Base-by-base conservation (phyloP, 129 eudicot species). In the Ambrosia artemisiifolia region DNA sequence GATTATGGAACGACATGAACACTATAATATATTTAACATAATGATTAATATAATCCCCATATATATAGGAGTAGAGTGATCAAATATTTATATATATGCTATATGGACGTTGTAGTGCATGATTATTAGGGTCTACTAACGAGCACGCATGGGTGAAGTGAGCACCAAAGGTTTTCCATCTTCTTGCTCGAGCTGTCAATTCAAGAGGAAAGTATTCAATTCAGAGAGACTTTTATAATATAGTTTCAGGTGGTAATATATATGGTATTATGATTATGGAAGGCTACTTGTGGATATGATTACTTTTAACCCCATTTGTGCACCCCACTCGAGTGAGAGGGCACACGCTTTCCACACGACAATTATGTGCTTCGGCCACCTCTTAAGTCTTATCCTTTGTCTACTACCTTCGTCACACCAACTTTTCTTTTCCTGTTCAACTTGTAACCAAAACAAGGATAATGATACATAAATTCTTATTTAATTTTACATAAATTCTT, bases 311-410 rank as follows among this genome's bases (percentile, higher is more conserved):
- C 83, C 90, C 73, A 82, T 86, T 82, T 73, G 63, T 85, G 89
- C 90, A 86, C 88, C 95, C 92, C 94, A 86, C 88, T 86, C 56
- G 79, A 80, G 91, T 73, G 85, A 73, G 72, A 77, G 76, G 83
- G 78, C 83, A 77, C 75, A 69, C 75, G 76, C 73, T 84, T 82
- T 85, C 83, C 82, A 69, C 17, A 63, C 80, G 80, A 64, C 80
- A 79, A 76, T 80, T 77, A 78, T 87, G 67, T 78, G 75, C 63
- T 78, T 82, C 70, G 44, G 44, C 44, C 55, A 68, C 69, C 72
- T 82, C 76, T 24, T 24, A 24, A 24, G 28, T 24, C 28, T 82
- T 65, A 80, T 83, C 83, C 77, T 19, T 66, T 83, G 72, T 75
- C 69, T 18, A 33, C 43, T 49, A 7, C 76, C 63, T 59, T 49